Evolutionary conservation across 768 basidiomycete species (phyloP).

Genomic region (Chalciporus piperatus): DNA sequence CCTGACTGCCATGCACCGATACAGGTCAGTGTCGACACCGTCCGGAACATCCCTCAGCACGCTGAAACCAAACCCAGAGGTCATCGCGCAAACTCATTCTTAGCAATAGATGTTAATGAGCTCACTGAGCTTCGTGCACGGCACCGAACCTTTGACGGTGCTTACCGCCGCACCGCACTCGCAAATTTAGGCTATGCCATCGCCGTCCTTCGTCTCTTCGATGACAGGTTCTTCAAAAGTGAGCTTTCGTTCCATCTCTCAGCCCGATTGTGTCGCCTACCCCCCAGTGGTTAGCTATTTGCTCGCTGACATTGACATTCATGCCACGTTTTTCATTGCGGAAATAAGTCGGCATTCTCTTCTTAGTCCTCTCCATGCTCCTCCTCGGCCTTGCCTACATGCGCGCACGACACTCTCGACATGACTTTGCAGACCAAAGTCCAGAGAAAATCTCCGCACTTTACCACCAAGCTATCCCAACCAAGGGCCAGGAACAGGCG

Average conservation of each 20-base stretch:
- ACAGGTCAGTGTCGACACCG: constrained; percentile 20
- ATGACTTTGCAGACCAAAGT: constrained; percentile 71
- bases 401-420: constrained; percentile 62
- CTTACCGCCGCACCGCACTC: constrained; percentile 74
- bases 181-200: constrained; percentile 71
- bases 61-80: constrained; percentile 31
- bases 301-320: constrained; percentile 21
- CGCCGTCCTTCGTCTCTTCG: constrained; percentile 77
- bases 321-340: constrained; percentile 10
- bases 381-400: constrained; percentile 58
- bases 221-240: constrained; percentile 71
- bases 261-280: no score
- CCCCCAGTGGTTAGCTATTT: neutral
- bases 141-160: constrained; percentile 80
- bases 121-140: constrained; percentile 76
- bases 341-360: constrained; percentile 54
- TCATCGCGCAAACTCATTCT: constrained; percentile 49
- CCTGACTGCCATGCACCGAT: constrained; percentile 18
- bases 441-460: constrained; percentile 30
- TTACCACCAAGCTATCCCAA: constrained; percentile 42
- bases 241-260: constrained; percentile 23
- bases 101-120: constrained; percentile 52
- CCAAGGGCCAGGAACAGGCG: constrained; percentile 57
- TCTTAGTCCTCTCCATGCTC: constrained; percentile 57
- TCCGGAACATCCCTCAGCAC: neutral